Evolutionary conservation across 352 stramenopile species (phyloP).

Genomic region (Saprolegnia diclina): DNA sequence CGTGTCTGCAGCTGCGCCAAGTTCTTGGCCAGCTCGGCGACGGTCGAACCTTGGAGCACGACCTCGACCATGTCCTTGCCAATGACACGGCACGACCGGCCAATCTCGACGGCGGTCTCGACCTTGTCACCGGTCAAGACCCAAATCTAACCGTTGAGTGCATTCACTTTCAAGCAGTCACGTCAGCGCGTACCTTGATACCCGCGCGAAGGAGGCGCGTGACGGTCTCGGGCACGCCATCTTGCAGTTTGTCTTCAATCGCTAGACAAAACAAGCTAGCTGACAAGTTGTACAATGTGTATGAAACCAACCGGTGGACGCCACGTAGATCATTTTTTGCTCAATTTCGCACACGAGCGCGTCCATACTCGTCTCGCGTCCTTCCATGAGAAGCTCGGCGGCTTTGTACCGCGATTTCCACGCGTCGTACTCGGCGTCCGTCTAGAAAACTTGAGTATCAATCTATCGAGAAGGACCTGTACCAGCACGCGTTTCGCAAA

Average conservation of each 20-base stretch:
- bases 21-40: conserved; percentile 45
- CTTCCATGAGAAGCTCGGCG: conserved; percentile 62
- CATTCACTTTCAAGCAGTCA: background rate
- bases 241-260: conserved; percentile 97
- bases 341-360: conserved; percentile 75
- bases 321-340: conserved; percentile 71
- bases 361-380: conserved; percentile 56
- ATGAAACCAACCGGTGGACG: conserved; percentile 43
- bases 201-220: conserved; percentile 84
- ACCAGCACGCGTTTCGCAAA: conserved; percentile 73
- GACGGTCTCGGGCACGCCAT: conserved; percentile 92
- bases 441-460: conserved; percentile 30
- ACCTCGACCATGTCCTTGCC: conserved; percentile 77
- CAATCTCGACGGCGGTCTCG: conserved; percentile 99
- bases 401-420: conserved; percentile 66
- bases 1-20: conserved; percentile 31
- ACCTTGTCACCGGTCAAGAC: conserved; percentile 96
- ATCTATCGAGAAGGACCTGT: background rate
- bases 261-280: conserved; percentile 36
- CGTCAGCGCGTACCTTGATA: conserved; percentile 87
- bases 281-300: background rate
- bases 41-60: conserved; percentile 42
- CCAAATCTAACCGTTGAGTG: conserved; percentile 60
- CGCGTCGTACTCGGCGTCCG: conserved; percentile 55
- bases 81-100: conserved; percentile 84